Evolutionary conservation across 768 basidiomycete species (phyloP), one percentile per base, ranked within the genome.

Genomic region (Botryobasidium botryosum): DNA sequence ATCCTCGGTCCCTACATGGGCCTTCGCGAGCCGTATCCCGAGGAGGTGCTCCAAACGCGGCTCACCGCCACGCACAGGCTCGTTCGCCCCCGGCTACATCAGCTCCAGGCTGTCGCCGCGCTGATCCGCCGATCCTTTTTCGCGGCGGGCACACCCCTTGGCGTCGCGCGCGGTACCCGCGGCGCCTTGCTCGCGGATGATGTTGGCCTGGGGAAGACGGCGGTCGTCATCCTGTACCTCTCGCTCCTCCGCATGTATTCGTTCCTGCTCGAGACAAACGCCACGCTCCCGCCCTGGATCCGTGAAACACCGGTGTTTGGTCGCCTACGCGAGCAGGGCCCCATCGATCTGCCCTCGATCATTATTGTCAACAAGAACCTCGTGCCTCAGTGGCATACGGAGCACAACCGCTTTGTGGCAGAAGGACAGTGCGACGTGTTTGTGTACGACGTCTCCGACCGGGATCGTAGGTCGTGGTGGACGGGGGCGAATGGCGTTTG

Each of bases 321-420:
- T 3, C 15, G 29, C 41, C 4, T 6, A 27, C 4, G 12, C 6
- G 25, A 24, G 26, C 24, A 31, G 21, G 25, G 41, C 25, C 25
- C 26, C 5, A 6, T 24, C 2, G 18, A 42, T 4, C 17, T 17
- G 3, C 40, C 40, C 28, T 21, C 23, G 3, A 8, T 42, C 24
- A 42, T 42, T 4, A 42, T 42, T 20, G 15, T 27, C 40, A 21
- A 21, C 24, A 42, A 27, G 24, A 42, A 26, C 21, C 40, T 42
- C n/a, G 12, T 31, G 12, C 15, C 17, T 25, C 40, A 42, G n/a
- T 42, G 40, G 40, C 24, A 13, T 15, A 3, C 24, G 24, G 40
- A 42, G 28, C 40, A 25, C 17, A 18, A 26, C 6, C 12, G 20
- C 3, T 42, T 42, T 26, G 24, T 42, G 18, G 12, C 29, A 12